phyloP scores from a whole-genome alignment of 345 rosid genomes.

The Boechera stricta region DNA sequence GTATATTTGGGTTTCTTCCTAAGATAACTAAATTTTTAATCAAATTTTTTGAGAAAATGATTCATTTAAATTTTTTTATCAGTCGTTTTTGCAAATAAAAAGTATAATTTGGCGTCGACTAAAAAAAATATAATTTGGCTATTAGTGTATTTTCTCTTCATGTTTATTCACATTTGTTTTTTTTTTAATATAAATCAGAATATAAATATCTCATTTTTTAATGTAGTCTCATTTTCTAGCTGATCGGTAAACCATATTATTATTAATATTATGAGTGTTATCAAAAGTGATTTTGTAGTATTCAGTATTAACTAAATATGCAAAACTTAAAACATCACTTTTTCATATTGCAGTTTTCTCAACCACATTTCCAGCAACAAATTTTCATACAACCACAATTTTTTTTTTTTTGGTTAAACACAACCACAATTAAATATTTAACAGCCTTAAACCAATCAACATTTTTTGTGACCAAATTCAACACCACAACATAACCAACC shows the following conservation, averaged over 20 bases:
- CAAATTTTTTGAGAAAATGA: too few relatives aligned
- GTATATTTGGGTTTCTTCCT: neutral
- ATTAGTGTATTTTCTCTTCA: too few relatives aligned
- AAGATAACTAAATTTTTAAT: too few relatives aligned
- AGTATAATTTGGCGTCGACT: too few relatives aligned
- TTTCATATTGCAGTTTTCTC: neutral
- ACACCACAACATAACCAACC: neutral
- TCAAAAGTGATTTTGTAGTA: neutral
- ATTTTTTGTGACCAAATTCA: constrained; percentile 13
- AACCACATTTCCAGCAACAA: neutral
- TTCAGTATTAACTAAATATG: neutral
- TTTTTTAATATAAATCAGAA: too few relatives aligned
- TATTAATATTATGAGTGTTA: neutral
- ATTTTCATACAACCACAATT: neutral
- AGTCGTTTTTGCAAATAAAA: too few relatives aligned
- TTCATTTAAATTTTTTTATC: too few relatives aligned
- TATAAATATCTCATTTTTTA: neutral
- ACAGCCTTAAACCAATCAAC: neutral
- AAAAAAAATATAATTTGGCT: too few relatives aligned
- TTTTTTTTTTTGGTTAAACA: neutral
- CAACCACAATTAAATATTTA: neutral
- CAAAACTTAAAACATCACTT: neutral
- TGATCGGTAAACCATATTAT: neutral
- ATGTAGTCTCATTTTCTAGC: neutral
- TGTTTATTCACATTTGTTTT: too few relatives aligned